Evolutionary conservation across 805 yeast genomes (phyloP).

Genomic region (Pichia pseudocactophila): DNA sequence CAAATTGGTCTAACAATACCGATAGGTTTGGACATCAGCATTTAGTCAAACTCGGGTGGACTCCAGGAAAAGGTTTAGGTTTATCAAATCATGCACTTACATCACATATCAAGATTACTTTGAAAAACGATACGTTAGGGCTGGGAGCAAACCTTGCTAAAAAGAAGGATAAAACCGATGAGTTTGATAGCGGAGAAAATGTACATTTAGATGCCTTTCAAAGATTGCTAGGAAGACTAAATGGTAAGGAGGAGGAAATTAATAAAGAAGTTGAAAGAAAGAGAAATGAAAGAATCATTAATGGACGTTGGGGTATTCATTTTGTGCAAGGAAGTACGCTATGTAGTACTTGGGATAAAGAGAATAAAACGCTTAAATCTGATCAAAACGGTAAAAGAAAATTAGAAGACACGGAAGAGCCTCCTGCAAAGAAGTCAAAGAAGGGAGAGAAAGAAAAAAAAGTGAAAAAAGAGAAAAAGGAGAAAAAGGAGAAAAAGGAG

Average conservation of each 20-base stretch:
- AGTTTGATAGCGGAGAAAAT: constrained; percentile 71
- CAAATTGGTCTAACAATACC: constrained; percentile 86
- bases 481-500: constrained; percentile 22
- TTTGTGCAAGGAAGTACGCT: constrained; percentile 82
- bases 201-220: constrained; percentile 92
- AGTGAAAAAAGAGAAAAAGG: constrained; percentile 21
- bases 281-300: constrained; percentile 59
- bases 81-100: constrained; percentile 56
- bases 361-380: constrained; percentile 29
- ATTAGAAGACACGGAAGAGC: constrained; percentile 7
- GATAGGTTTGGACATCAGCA: constrained; percentile 83
- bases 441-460: constrained; percentile 18
- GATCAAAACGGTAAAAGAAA: constrained; percentile 17
- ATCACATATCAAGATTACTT: constrained; percentile 70
- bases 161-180: constrained; percentile 44
- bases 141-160: constrained; percentile 72
- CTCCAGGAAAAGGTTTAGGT: constrained; percentile 86
- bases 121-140: constrained; percentile 79
- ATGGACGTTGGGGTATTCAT: constrained; percentile 81
- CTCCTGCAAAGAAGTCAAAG: constrained; percentile 3
- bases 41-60: constrained; percentile 80
- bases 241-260: constrained; percentile 71
- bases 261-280: constrained; percentile 58
- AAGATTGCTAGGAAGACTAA: constrained; percentile 76
- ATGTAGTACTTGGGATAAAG: constrained; percentile 74